Base-by-base conservation (phyloP, 352 stramenopile species). In the Phytophthora constricta region DNA sequence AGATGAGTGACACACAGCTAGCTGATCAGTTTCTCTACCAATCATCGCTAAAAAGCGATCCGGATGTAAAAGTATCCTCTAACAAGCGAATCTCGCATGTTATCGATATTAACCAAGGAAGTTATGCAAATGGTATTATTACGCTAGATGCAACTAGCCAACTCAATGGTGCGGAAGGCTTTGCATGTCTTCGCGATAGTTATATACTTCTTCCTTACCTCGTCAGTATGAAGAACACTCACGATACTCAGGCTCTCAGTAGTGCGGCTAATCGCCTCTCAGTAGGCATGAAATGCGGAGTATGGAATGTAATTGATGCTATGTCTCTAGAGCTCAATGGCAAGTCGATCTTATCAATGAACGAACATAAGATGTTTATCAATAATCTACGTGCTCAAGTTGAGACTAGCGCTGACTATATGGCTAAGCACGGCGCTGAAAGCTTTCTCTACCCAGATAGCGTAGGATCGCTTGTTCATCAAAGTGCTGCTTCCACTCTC, bases 1-100 rank as follows among this genome's bases (percentile, higher is more conserved):
- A 11, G 10, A 56, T 45, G 49, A 17, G 5, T 1, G 49, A 56
- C 31, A 56, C 49, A 27, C 49, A 45, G 23, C 49, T 56, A 4
- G 49, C 49, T 28, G 49, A 56, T 56, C 49, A 56, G 14, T 56
- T 45, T 45, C 49, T 56, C 3, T 45, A 56, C 19, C 49, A 43
- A 27, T 45, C 9, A 0, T 55, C 27, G 48, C 48, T 55, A 1
- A 55, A 55, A 17, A 55, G 48, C 48, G 27, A 55, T 43, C 48
- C 48, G 16, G 4, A 26, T 17, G 28, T 57, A n/a, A 33, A 47
- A 5, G n/a, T 47, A 5, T 47, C 19, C 16, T 22, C 31, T 1
- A 31, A 33, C 19, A 58, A 58, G 13, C 50, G 34, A 8, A 20
- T 58, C 1, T 27, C 50, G 5, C 47, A 34, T 20, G 50, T 58